These are phyloP conservation scores for Amborella trichopoda DNA, from an alignment of 164 flowering plant genomes.

Conservation along the genomic window DNA sequence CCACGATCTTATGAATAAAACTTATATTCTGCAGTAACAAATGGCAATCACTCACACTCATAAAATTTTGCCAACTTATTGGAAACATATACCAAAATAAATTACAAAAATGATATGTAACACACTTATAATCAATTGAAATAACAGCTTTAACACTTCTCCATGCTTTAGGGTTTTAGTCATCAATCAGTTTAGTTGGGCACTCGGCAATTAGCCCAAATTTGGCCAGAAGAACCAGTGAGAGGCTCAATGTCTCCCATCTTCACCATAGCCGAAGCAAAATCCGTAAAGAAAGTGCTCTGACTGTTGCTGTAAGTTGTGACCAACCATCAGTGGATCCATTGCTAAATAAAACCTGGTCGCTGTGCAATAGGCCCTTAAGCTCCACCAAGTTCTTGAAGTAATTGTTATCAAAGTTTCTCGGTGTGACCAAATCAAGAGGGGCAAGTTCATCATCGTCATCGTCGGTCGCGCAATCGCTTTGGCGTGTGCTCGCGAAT, in stretches of 20 bases:
- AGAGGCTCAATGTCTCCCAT: constrained; percentile 14
- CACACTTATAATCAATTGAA: too few relatives aligned
- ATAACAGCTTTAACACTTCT: too few relatives aligned
- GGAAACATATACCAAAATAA: too few relatives aligned
- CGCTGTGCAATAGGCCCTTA: constrained; percentile 20
- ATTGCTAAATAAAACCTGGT: constrained; percentile 17
- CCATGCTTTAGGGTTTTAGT: too few relatives aligned
- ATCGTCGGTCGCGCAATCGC: constrained; percentile 10
- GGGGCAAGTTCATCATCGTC: constrained; percentile 16
- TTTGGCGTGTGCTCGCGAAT: constrained; percentile 10
- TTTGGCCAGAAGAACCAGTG: constrained; percentile 10
- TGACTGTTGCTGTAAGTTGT: constrained; percentile 1
- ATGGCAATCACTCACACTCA: too few relatives aligned
- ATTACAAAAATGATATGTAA: too few relatives aligned
- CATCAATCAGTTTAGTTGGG: too few relatives aligned
- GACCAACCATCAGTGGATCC: constrained; percentile 11
- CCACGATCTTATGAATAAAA: too few relatives aligned
- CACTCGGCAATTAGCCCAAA: constrained; percentile 6
- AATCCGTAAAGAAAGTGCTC: constrained; percentile 7
- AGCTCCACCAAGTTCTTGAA: constrained; percentile 10
- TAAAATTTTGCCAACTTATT: too few relatives aligned
- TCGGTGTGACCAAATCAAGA: constrained; percentile 14
- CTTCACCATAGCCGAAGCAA: constrained; percentile 15
- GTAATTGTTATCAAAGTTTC: constrained; percentile 13
- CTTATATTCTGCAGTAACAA: too few relatives aligned